These are phyloP conservation scores for Cladosporium sp. DNA, from an alignment of 2,329 filamentous ascomycete species.

Conservation along the genomic window DNA sequence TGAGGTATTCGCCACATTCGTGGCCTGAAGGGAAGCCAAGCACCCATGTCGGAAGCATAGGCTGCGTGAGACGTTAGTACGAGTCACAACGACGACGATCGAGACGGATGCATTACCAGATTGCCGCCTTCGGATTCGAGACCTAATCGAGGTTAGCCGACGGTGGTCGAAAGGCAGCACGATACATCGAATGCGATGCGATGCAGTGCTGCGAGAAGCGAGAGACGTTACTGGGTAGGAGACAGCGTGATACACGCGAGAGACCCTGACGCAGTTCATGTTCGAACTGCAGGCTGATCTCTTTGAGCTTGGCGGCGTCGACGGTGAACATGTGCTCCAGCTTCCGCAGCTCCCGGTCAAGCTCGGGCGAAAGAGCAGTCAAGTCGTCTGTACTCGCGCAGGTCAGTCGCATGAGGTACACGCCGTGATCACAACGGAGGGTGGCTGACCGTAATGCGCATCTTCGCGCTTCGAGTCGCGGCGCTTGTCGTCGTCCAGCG, in stretches of 20 bases:
- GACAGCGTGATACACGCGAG: conserved; percentile 8
- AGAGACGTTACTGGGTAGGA: conserved; percentile 11
- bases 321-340: conserved; percentile 78
- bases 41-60: conserved; percentile 98
- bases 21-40: conserved; percentile 83
- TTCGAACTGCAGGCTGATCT: conserved; percentile 79
- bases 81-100: neutral
- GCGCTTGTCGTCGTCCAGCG: conserved; percentile 8
- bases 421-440: neutral
- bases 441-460: conserved; percentile 4
- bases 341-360: conserved; percentile 68
- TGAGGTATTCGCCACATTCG: conserved; percentile 81
- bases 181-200: neutral
- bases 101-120: conserved; percentile 59
- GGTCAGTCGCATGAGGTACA: neutral
- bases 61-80: conserved; percentile 44
- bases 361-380: conserved; percentile 38
- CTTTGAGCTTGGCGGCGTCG: conserved; percentile 68
- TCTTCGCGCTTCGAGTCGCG: conserved; percentile 12
- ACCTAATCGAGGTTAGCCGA: conserved; percentile 43
- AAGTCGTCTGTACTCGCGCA: neutral
- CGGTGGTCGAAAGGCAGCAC: neutral
- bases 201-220: neutral
- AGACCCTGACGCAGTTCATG: conserved; percentile 72
- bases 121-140: conserved; percentile 76